Conservation (phyloP, 768 basidiomycete genomes). For the Boletellus sp. region DNA sequence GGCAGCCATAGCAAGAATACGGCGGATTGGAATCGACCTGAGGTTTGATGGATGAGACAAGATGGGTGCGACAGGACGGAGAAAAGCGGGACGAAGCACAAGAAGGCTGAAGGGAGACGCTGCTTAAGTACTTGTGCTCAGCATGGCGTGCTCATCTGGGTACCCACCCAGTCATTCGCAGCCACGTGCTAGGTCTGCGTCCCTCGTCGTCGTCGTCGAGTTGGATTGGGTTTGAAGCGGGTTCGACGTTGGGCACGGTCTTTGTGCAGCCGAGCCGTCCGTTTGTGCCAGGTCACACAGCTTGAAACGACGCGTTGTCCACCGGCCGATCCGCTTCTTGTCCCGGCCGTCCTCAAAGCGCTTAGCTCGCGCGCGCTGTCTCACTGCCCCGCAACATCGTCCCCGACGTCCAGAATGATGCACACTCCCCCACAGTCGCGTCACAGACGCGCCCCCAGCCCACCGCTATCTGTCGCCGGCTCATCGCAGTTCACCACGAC, state of each 20-base stretch:
- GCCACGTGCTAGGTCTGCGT: slow-evolving; percentile 17
- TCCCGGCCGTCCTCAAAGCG: slow-evolving; percentile 10
- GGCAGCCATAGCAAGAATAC: slow-evolving; percentile 20
- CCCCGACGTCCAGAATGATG: slow-evolving; percentile 4
- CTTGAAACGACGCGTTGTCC: slow-evolving; percentile 10
- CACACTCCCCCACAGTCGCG: slow-evolving; percentile 23
- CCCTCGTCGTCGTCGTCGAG: neutral
- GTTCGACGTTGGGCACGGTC: too few relatives aligned
- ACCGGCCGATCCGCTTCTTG: slow-evolving; percentile 11
- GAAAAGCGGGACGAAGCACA: slow-evolving; percentile 12
- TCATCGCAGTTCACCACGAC: slow-evolving; percentile 46
- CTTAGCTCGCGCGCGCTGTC: neutral
- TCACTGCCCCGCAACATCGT: neutral
- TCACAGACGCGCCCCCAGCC: slow-evolving; percentile 30
- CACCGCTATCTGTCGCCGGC: slow-evolving; percentile 28
- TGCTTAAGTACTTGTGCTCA: neutral
- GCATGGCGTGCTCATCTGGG: slow-evolving; percentile 1
- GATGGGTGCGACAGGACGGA: slow-evolving; percentile 4
- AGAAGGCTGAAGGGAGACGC: neutral
- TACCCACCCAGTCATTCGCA: slow-evolving; percentile 24
- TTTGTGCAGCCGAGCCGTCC: too few relatives aligned
- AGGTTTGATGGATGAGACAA: neutral
- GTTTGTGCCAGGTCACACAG: too few relatives aligned
- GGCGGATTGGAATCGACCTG: neutral
- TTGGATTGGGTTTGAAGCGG: too few relatives aligned